These are phyloP conservation scores for Camelina laxa DNA, from an alignment of 345 rosid species.

Conservation along the genomic window DNA sequence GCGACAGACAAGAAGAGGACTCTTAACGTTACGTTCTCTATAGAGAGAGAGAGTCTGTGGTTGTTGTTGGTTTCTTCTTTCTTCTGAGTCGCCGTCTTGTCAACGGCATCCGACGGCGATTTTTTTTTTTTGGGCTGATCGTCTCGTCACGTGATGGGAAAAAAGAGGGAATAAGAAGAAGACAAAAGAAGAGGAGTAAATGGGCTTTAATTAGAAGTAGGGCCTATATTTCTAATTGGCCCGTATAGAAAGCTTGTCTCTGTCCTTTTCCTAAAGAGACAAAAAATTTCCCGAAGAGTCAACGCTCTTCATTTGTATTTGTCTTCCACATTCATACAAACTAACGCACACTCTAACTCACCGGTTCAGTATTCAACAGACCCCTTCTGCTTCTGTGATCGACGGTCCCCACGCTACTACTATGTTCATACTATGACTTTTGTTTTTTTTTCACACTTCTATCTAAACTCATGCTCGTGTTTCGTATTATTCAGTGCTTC, in stretches of 20 bases:
- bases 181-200: constrained; percentile 42
- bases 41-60: not conserved
- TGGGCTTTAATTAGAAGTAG: constrained; percentile 44
- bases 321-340: not conserved
- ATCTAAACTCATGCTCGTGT: not conserved
- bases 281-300: constrained; percentile 41
- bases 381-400: constrained; percentile 13
- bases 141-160: constrained; percentile 28
- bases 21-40: constrained; percentile 27
- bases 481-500: not conserved
- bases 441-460: constrained; percentile 6
- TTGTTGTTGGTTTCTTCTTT: not conserved
- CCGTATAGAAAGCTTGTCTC: constrained; percentile 39
- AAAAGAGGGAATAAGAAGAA: not conserved
- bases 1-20: constrained; percentile 2
- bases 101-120: constrained; percentile 31
- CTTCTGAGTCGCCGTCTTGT: constrained; percentile 27
- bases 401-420: constrained; percentile 29
- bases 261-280: constrained; percentile 43
- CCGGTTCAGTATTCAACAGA: constrained; percentile 1
- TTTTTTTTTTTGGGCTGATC: not conserved
- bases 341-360: not conserved
- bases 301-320: constrained; percentile 27
- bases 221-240: constrained; percentile 34
- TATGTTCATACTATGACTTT: constrained; percentile 25